Evolutionary conservation across 2,329 filamentous ascomycete genomes (phyloP).

Genomic region (Ophiostoma triangulosporum): DNA sequence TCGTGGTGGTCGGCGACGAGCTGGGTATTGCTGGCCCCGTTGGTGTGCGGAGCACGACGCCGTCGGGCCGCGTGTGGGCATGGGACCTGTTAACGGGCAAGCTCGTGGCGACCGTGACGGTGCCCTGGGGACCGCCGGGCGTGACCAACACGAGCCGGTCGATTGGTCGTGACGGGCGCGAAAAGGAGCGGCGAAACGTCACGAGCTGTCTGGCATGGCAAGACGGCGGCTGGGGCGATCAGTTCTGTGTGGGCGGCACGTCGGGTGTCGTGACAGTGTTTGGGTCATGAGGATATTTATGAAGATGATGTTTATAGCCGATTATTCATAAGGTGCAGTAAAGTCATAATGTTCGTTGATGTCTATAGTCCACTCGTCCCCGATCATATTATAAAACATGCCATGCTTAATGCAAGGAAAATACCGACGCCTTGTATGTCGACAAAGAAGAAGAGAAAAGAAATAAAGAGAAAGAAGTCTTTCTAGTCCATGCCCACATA

Average conservation of each 20-base stretch:
- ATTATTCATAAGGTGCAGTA: too few relatives aligned
- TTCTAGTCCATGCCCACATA: slow-evolving; percentile 67
- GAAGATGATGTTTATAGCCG: neutral
- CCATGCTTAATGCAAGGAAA: too few relatives aligned
- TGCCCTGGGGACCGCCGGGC: slow-evolving; percentile 37
- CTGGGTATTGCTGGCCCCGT: slow-evolving; percentile 24
- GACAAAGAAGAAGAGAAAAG: neutral
- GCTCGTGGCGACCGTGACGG: slow-evolving; percentile 45
- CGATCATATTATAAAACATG: too few relatives aligned
- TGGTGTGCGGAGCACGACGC: slow-evolving; percentile 16
- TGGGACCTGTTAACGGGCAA: slow-evolving; percentile 77
- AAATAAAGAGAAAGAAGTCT: neutral
- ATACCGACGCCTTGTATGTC: too few relatives aligned
- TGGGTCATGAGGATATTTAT: slow-evolving; percentile 20
- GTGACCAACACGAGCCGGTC: slow-evolving; percentile 34
- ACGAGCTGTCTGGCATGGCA: slow-evolving; percentile 51
- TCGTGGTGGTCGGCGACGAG: slow-evolving; percentile 73
- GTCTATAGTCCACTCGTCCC: too few relatives aligned
- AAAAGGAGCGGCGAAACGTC: slow-evolving; percentile 45
- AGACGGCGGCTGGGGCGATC: slow-evolving; percentile 46
- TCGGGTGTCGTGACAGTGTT: slow-evolving; percentile 53
- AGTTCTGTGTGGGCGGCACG: slow-evolving; percentile 52
- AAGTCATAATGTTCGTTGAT: too few relatives aligned
- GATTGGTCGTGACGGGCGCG: slow-evolving; percentile 45
- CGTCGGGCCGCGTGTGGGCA: slow-evolving; percentile 53